Evolutionary conservation across 768 basidiomycete species (phyloP).

Genomic region (Leccinum boreale): DNA sequence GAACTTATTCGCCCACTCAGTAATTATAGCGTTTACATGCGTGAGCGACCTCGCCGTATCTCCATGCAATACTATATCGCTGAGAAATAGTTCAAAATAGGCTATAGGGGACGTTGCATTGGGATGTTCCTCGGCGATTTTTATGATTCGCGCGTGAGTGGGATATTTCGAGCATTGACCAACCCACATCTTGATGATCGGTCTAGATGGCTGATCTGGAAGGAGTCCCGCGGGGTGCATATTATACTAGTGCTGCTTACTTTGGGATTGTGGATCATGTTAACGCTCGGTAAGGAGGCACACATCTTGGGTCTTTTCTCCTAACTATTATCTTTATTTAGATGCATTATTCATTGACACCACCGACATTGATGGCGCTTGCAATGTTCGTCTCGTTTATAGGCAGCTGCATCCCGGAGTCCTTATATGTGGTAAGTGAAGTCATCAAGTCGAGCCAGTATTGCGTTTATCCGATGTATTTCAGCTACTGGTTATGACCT

Average conservation of each 20-base stretch:
- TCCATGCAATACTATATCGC: not conserved
- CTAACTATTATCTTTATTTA: not conserved
- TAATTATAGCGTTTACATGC: not conserved
- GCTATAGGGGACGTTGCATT: conserved; percentile 2
- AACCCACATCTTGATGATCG: not conserved
- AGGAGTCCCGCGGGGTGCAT: conserved; percentile 7
- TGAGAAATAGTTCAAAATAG: conserved; percentile 1
- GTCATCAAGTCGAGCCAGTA: not conserved
- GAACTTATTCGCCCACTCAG: conserved; percentile 8
- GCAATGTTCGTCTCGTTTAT: not conserved
- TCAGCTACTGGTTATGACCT: conserved; percentile 21
- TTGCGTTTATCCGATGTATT: not conserved
- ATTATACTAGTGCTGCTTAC: conserved; percentile 9
- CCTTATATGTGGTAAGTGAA: conserved; percentile 18
- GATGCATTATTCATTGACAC: not conserved
- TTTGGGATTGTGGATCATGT: conserved; percentile 19
- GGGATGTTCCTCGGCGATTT: conserved; percentile 19
- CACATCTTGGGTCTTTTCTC: not conserved
- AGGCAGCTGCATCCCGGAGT: not conserved
- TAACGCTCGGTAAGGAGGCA: conserved; percentile 10
- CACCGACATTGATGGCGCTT: not conserved
- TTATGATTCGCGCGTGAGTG: conserved; percentile 27
- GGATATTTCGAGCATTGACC: not conserved
- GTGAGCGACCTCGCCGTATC: conserved; percentile 1
- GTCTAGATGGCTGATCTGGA: conserved; percentile 29